Base-by-base conservation (phyloP, 1,284 basidiomycete species). In the Trametes hirsuta region DNA sequence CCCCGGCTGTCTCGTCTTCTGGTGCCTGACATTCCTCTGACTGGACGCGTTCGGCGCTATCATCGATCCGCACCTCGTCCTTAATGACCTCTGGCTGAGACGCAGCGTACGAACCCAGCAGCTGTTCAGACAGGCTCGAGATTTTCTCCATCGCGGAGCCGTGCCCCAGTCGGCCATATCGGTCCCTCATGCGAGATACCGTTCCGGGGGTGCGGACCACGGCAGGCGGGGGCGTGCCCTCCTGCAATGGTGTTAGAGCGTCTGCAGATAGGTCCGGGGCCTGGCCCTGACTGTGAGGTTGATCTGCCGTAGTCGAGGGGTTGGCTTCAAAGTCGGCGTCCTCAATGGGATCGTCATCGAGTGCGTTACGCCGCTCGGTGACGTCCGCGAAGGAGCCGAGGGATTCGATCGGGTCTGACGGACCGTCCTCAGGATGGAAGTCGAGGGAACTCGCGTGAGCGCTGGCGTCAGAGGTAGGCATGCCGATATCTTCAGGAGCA, bases 141-240 rank as follows among this genome's bases (percentile, higher is more conserved):
- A 50, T 35, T 15, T 25, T 40, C 30, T 46, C 34, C 35, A n/a
- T 35, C 10, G 52, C 41, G 22, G 58, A 39, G 59, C 51, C 15
- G 11, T 55, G 55, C 10, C 64, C 64, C 22, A 72, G 61, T 45
- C 66, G 68, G 2, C 77, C 79, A 34, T 71, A 54, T 14, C 77
- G 71, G 44, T 74, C 70, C 69, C 74, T 78, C 71, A 80, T 76
- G 53, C 73, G 73, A 53, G 71, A 72, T 21, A 70, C 64, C 9
- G 74, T 67, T 12, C 75, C 70, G 6, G 71, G 67, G 12, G 69
- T 70, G 36, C 72, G 68, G 0, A 65, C 66, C 6, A 63, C 53
- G 8, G 68, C 63, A 22, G 70, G 65, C 8, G 70, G 68, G 18
- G 67, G 59, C 10, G 64, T 60, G 48, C 50, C 47, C 24, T 39